phyloP scores from a whole-genome alignment of 495 filamentous ascomycete genomes.

The Patellaria atrata region DNA sequence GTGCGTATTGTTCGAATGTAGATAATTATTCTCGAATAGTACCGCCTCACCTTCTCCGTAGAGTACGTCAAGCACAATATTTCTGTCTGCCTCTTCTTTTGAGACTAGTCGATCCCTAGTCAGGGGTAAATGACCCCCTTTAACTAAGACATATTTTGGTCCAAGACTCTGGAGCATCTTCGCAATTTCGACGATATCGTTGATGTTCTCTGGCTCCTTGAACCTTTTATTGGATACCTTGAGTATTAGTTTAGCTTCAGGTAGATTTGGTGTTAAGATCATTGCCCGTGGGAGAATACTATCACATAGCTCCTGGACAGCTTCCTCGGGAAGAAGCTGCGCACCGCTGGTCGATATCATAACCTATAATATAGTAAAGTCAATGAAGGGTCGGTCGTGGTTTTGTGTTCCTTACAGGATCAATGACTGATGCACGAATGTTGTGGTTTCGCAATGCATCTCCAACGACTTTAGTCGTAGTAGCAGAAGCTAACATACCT shows the following conservation, averaged over 20 bases:
- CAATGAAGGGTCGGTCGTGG: background rate
- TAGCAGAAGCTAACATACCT: slow-evolving; percentile 85
- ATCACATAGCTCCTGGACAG: slow-evolving; percentile 48
- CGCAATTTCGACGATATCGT: slow-evolving; percentile 54
- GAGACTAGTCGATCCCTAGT: slow-evolving; percentile 44
- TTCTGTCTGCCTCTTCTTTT: slow-evolving; percentile 38
- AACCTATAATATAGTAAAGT: slow-evolving; percentile 38
- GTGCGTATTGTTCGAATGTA: slow-evolving; percentile 69
- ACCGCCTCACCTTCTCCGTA: slow-evolving; percentile 41
- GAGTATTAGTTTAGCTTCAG: slow-evolving; percentile 68
- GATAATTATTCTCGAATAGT: slow-evolving; percentile 52
- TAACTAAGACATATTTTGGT: slow-evolving; percentile 67
- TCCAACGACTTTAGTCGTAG: slow-evolving; percentile 61
- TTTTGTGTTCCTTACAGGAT: slow-evolving; percentile 54
- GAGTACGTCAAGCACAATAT: slow-evolving; percentile 61
- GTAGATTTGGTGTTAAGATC: slow-evolving; percentile 81
- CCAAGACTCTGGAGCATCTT: slow-evolving; percentile 51
- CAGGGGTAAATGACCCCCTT: slow-evolving; percentile 85
- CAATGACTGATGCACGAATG: slow-evolving; percentile 54
- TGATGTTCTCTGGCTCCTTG: slow-evolving; percentile 37
- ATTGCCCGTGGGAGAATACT: slow-evolving; percentile 62
- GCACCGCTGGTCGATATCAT: slow-evolving; percentile 86
- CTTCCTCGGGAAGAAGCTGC: slow-evolving; percentile 53
- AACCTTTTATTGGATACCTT: slow-evolving; percentile 38
- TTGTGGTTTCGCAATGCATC: slow-evolving; percentile 45